A percentile compares a stretch with the other conserved stretches of the same genome.
Conservation (phyloP, 2,329 filamentous ascomycete species). For the Neophaeococcomyces aloes region DNA sequence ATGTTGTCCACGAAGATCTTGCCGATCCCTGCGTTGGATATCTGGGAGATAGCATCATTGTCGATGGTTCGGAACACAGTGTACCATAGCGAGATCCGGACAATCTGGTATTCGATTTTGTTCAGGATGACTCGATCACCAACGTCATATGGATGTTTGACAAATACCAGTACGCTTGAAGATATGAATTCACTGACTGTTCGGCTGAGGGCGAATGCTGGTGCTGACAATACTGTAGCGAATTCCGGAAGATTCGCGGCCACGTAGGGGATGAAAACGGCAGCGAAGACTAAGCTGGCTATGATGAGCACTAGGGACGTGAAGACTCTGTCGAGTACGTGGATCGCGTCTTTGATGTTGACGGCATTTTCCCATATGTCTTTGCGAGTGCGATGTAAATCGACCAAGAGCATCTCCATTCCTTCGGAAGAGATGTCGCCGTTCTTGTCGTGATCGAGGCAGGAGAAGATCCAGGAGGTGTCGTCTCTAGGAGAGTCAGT, state of each 20-base stretch:
- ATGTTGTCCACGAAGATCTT: slow-evolving; percentile 31
- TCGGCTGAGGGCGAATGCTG: slow-evolving; percentile 10
- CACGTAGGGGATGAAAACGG: slow-evolving; percentile 24
- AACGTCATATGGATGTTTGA: slow-evolving; percentile 23
- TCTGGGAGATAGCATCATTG: slow-evolving; percentile 25
- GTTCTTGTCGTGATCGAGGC: slow-evolving; percentile 26
- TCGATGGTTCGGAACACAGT: slow-evolving; percentile 26
- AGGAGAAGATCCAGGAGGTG: slow-evolving; percentile 22
- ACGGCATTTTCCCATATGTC: slow-evolving; percentile 24
- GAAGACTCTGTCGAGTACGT: slow-evolving; percentile 26
- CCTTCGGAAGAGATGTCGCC: slow-evolving; percentile 28
- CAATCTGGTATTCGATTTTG: slow-evolving; percentile 18
- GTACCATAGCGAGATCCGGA: slow-evolving; percentile 25
- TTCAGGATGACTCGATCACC: slow-evolving; percentile 25
- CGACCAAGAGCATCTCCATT: slow-evolving; percentile 25
- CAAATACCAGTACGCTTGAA: slow-evolving; percentile 19
- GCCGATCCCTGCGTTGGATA: slow-evolving; percentile 29
- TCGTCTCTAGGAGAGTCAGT: slow-evolving; percentile 18
- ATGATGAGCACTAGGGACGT: slow-evolving; percentile 23
- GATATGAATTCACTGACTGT: slow-evolving; percentile 14
- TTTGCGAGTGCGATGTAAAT: slow-evolving; percentile 24
- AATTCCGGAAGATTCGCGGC: slow-evolving; percentile 9
- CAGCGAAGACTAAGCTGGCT: slow-evolving; percentile 25
- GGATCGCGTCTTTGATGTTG: slow-evolving; percentile 28
- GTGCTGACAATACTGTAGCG: slow-evolving; percentile 13